Conservation (phyloP, 495 filamentous ascomycete genomes). For the Rostrohypoxylon terebratum region DNA sequence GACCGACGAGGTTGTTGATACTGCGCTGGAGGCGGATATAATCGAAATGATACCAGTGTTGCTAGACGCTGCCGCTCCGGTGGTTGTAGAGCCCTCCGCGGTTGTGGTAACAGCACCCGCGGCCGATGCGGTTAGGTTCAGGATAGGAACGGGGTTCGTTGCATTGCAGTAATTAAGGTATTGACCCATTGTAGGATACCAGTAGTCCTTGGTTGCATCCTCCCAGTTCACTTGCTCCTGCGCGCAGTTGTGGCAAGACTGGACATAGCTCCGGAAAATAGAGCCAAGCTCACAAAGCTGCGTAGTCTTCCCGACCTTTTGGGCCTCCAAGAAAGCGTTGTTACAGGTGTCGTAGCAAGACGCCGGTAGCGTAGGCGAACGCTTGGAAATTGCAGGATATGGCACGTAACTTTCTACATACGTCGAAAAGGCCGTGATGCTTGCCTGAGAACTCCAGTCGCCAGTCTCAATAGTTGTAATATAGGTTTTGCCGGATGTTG, state of each 20-base stretch:
- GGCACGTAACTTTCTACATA: slow-evolving; percentile 12
- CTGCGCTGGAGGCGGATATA: slow-evolving; percentile 21
- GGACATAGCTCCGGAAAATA: slow-evolving; percentile 53
- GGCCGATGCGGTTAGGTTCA: slow-evolving; percentile 15
- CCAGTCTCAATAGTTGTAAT: slow-evolving; percentile 53
- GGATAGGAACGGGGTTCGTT: neutral
- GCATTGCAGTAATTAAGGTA: slow-evolving; percentile 52
- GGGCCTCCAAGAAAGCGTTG: slow-evolving; percentile 59
- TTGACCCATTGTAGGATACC: slow-evolving; percentile 41
- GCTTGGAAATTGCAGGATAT: slow-evolving; percentile 45
- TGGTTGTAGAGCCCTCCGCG: slow-evolving; percentile 30
- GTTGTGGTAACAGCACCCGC: slow-evolving; percentile 38
- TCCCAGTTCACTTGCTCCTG: slow-evolving; percentile 29
- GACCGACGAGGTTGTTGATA: slow-evolving; percentile 25
- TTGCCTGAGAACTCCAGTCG: slow-evolving; percentile 60
- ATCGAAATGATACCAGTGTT: slow-evolving; percentile 33
- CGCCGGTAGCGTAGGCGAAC: slow-evolving; percentile 54
- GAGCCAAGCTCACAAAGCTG: slow-evolving; percentile 59
- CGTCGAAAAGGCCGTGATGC: slow-evolving; percentile 49
- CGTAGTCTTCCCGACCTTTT: slow-evolving; percentile 58
- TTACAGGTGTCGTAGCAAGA: slow-evolving; percentile 68
- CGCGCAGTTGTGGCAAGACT: slow-evolving; percentile 58
- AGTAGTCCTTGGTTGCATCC: slow-evolving; percentile 38
- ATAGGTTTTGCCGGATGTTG: slow-evolving; percentile 49
- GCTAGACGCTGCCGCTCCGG: slow-evolving; percentile 46